Conservation (phyloP, 176 grass and related monocot genomes). For the Tillandsia fasciculata region DNA sequence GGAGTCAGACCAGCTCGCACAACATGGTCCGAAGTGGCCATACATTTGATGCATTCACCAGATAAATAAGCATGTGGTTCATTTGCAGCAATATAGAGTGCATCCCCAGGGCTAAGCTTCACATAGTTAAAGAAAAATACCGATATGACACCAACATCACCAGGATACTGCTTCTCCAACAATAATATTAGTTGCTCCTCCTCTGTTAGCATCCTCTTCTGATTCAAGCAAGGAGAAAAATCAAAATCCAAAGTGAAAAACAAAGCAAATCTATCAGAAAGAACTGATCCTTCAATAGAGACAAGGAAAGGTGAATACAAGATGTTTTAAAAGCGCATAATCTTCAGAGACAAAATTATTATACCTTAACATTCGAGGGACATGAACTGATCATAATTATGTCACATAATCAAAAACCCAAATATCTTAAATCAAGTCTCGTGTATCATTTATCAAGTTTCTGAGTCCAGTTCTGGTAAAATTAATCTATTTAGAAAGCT, state of each 20-base stretch:
- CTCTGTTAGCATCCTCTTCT: slow-evolving; percentile 66
- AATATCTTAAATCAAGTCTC: too few relatives aligned
- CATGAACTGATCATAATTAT: too few relatives aligned
- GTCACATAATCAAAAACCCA: too few relatives aligned
- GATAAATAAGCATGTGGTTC: slow-evolving; percentile 87
- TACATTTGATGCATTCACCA: slow-evolving; percentile 83
- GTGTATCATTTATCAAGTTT: too few relatives aligned
- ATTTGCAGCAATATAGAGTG: slow-evolving; percentile 66
- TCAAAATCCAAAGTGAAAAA: neutral
- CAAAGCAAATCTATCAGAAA: too few relatives aligned
- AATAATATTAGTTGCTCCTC: slow-evolving; percentile 62
- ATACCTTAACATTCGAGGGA: too few relatives aligned
- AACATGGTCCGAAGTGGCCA: slow-evolving; percentile 88
- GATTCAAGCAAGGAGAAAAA: neutral
- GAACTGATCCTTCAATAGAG: too few relatives aligned
- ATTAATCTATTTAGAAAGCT: too few relatives aligned
- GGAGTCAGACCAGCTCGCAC: slow-evolving; percentile 83
- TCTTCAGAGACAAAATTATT: too few relatives aligned
- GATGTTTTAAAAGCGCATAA: too few relatives aligned
- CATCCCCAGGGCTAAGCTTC: slow-evolving; percentile 79
- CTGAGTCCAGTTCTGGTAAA: too few relatives aligned
- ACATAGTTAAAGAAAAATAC: slow-evolving; percentile 74
- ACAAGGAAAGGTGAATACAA: too few relatives aligned
- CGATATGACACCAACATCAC: slow-evolving; percentile 74
- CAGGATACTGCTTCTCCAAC: slow-evolving; percentile 54